Conservation (phyloP, 176 grass and related monocot genomes). For the barley (Hordeum vulgare) region DNA sequence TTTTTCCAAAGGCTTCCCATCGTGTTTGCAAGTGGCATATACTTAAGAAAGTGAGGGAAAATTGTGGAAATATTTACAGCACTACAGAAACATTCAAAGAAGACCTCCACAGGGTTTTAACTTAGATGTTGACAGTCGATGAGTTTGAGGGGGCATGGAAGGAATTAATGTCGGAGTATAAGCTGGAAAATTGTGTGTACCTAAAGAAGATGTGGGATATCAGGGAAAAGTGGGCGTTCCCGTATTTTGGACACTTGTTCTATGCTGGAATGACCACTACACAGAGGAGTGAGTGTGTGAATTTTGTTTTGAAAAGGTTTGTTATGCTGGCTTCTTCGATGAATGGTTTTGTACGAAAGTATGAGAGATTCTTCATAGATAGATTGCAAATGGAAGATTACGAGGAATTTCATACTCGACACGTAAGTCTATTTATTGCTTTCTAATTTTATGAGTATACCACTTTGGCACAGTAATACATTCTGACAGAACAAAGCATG, state of each 20-base stretch:
- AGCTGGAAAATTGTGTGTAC: neutral
- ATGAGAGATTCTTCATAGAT: too few relatives aligned
- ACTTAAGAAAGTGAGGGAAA: neutral
- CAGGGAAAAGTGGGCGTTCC: neutral
- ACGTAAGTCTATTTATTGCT: neutral
- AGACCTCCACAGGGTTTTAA: too few relatives aligned
- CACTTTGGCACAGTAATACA: too few relatives aligned
- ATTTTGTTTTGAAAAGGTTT: too few relatives aligned
- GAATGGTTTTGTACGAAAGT: too few relatives aligned
- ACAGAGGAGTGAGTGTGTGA: neutral
- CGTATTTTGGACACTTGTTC: neutral
- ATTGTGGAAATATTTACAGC: too few relatives aligned
- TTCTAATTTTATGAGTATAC: too few relatives aligned
- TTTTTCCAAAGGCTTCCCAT: neutral
- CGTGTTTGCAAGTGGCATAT: neutral
- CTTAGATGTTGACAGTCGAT: too few relatives aligned
- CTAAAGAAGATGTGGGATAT: neutral
- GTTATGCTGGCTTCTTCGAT: too few relatives aligned
- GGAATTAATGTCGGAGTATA: neutral
- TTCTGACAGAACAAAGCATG: too few relatives aligned
- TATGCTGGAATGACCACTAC: neutral
- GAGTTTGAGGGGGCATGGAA: neutral
- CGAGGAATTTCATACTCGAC: neutral
- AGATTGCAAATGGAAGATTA: neutral
- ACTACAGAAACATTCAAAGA: too few relatives aligned